Evolutionary conservation across 371 early-diverging fungal genomes (phyloP).

Genomic region (Gilbertella persicaria): DNA sequence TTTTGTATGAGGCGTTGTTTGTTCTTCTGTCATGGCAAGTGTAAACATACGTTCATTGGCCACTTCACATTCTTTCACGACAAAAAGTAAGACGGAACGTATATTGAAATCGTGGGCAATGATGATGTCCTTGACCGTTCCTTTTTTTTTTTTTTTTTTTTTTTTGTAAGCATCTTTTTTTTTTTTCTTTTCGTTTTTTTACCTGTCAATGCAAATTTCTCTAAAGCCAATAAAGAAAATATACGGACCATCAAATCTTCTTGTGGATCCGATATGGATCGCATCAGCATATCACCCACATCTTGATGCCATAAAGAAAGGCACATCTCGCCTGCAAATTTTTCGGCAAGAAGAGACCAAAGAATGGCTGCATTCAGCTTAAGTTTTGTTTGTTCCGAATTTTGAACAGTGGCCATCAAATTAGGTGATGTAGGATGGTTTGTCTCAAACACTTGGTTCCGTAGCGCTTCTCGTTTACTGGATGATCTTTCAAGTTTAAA

Average conservation of each 20-base stretch:
- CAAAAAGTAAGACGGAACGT: conserved; percentile 18
- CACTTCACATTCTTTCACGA: conserved; percentile 39
- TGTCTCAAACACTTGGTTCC: conserved; percentile 9
- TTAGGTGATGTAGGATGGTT: not conserved
- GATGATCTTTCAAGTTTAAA: conserved; percentile 16
- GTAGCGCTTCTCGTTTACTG: conserved; percentile 7
- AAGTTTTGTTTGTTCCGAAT: conserved; percentile 4
- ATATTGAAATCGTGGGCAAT: conserved; percentile 32
- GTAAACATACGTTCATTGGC: conserved; percentile 28
- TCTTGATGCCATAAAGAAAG: conserved; percentile 36
- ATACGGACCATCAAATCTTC: conserved; percentile 39
- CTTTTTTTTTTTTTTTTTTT: conserved; percentile 14
- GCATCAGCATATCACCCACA: conserved; percentile 36
- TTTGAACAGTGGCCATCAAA: conserved; percentile 6
- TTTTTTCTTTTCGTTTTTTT: no score
- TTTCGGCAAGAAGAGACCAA: conserved; percentile 47
- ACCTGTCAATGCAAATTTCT: conserved; percentile 53
- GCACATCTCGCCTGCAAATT: conserved; percentile 49
- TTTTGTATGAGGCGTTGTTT: conserved; percentile 2
- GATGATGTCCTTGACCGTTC: conserved; percentile 32
- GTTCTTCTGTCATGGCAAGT: conserved; percentile 7
- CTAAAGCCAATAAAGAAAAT: conserved; percentile 44
- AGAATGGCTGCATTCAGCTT: conserved; percentile 42
- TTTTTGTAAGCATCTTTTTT: not conserved
- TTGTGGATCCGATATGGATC: conserved; percentile 26